These are phyloP conservation scores for Penicillium brasilianum DNA, from an alignment of 2,329 filamentous ascomycete genomes.

Conservation along the genomic window DNA sequence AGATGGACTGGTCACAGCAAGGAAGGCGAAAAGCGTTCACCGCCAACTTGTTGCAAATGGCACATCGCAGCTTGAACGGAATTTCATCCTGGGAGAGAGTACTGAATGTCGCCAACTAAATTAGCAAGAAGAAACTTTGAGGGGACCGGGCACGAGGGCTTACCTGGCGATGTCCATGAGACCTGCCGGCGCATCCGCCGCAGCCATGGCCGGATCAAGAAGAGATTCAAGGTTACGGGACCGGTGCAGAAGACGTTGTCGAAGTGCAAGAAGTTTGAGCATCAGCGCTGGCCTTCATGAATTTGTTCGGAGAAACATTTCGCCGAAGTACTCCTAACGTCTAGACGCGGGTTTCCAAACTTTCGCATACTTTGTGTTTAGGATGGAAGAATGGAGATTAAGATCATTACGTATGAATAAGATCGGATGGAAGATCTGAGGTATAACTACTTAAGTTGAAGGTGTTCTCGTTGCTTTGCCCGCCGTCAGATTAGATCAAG, in stretches of 20 bases:
- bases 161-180: slow-evolving; percentile 52
- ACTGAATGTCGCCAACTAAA: slow-evolving; percentile 51
- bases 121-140: not conserved
- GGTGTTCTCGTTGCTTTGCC: not conserved
- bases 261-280: not conserved
- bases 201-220: slow-evolving; percentile 40
- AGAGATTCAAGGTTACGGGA: not conserved
- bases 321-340: slow-evolving; percentile 17
- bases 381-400: not conserved
- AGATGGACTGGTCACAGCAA: slow-evolving; percentile 95
- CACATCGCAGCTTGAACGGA: slow-evolving; percentile 94
- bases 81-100: slow-evolving; percentile 81
- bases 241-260: not conserved
- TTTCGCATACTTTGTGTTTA: not conserved
- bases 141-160: slow-evolving; percentile 3
- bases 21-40: slow-evolving; percentile 89
- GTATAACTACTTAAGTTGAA: not conserved
- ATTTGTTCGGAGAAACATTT: slow-evolving; percentile 29
- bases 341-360: not conserved
- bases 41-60: slow-evolving; percentile 87
- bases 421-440: not conserved
- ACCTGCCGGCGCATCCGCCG: slow-evolving; percentile 46
- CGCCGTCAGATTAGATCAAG: slow-evolving; percentile 67
- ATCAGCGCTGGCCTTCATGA: slow-evolving; percentile 16
- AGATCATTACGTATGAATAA: not conserved